Conservation (phyloP, 1,284 basidiomycete genomes). For the Tetrapyrgos nigripes region DNA sequence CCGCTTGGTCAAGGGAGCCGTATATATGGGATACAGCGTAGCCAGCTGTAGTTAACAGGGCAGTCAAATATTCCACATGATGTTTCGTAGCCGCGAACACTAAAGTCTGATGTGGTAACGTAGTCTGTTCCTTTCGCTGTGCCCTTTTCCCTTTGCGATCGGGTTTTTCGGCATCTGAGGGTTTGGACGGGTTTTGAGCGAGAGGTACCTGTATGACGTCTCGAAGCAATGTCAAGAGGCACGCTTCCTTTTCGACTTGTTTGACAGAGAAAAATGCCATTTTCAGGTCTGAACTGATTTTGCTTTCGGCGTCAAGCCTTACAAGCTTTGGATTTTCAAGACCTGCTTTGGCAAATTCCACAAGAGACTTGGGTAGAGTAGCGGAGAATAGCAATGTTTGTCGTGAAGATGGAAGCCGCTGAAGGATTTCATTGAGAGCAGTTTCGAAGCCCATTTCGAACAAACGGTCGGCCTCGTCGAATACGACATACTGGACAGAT, state of each 20-base stretch:
- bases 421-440: constrained; percentile 90
- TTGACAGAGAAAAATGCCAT: constrained; percentile 97
- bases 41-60: constrained; percentile 83
- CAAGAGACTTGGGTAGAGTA: constrained; percentile 93
- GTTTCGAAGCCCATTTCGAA: constrained; percentile 99
- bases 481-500: constrained; percentile 90
- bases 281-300: constrained; percentile 92
- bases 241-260: constrained; percentile 94
- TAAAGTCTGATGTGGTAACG: constrained; percentile 89
- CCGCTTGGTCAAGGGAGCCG: constrained; percentile 93
- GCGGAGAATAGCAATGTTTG: constrained; percentile 97
- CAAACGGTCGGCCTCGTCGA: constrained; percentile 97
- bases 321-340: constrained; percentile 94
- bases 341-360: constrained; percentile 98
- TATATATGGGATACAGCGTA: constrained; percentile 97
- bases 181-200: constrained; percentile 37
- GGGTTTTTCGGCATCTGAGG: constrained; percentile 33
- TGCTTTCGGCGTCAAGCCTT: constrained; percentile 93
- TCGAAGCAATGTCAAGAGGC: constrained; percentile 83
- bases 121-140: constrained; percentile 57
- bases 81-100: constrained; percentile 99
- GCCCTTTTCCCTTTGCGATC: constrained; percentile 55
- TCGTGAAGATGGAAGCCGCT: constrained; percentile 84
- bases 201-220: constrained; percentile 89
- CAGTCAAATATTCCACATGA: constrained; percentile 94